phyloP scores from a whole-genome alignment of 345 rosid genomes.

The Murraya paniculata region DNA sequence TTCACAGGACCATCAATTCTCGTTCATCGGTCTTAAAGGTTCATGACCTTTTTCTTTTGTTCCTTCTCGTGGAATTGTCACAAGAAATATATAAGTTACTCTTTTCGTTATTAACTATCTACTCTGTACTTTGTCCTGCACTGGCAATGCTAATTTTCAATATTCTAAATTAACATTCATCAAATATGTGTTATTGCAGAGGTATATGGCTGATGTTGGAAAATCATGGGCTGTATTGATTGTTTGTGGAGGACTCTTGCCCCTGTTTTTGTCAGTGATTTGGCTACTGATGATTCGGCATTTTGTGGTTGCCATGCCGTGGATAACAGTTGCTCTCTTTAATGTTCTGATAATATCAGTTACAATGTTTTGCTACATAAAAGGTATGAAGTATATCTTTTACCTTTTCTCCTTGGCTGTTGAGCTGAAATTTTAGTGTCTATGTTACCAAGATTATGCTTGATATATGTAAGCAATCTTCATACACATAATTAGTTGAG shows the following conservation, averaged over 20 bases:
- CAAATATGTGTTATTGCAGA: constrained; percentile 44
- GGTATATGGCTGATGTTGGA: constrained; percentile 91
- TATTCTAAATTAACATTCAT: constrained; percentile 13
- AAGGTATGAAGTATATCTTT: constrained; percentile 47
- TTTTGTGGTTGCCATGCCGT: constrained; percentile 96
- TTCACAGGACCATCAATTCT: constrained; percentile 73
- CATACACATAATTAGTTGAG: neutral
- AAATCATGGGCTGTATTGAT: constrained; percentile 96
- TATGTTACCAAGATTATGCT: neutral
- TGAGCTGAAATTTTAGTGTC: neutral
- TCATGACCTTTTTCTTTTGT: constrained; percentile 6
- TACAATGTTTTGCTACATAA: constrained; percentile 79
- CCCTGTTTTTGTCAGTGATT: constrained; percentile 77
- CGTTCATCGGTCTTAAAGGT: constrained; percentile 91
- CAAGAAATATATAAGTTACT: neutral
- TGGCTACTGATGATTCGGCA: constrained; percentile 93
- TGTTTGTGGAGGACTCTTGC: constrained; percentile 92
- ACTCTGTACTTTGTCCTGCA: neutral
- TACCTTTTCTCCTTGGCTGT: neutral
- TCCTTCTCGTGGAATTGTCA: neutral
- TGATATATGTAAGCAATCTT: neutral
- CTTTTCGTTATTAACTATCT: constrained; percentile 9
- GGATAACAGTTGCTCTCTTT: constrained; percentile 87
- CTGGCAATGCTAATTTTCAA: neutral
- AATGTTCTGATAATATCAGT: constrained; percentile 78